A percentile compares a stretch with the other conserved stretches of the same genome.
Evolutionary conservation across 441 rosid genomes (phyloP).

Genomic region (Corymbia citriodora): DNA sequence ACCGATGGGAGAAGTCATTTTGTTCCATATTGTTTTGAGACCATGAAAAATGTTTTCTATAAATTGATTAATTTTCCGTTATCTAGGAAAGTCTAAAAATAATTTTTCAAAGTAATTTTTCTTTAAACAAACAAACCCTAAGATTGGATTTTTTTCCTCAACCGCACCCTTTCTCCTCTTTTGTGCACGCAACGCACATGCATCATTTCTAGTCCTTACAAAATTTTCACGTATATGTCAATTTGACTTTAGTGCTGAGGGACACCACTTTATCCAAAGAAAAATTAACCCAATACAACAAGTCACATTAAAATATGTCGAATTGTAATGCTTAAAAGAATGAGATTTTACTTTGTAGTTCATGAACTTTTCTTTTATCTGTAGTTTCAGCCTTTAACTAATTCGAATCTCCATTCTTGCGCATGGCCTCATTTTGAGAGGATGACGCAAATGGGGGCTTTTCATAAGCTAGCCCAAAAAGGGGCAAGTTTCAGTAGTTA

Average conservation of each 20-base stretch:
- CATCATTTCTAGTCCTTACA: not conserved
- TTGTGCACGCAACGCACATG: not conserved
- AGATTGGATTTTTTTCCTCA: not conserved
- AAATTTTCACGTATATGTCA: too few species aligned
- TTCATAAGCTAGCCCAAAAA: not conserved
- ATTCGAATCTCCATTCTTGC: not conserved
- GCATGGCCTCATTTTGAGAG: not conserved
- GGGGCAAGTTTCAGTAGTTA: not conserved
- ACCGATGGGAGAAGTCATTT: too few species aligned
- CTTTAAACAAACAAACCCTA: too few species aligned
- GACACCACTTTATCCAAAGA: not conserved
- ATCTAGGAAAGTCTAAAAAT: not conserved
- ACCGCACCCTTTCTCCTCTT: not conserved
- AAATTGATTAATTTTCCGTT: rapidly evolving
- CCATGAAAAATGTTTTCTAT: too few species aligned
- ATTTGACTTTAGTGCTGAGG: not conserved
- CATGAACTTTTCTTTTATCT: not conserved
- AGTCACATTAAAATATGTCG: not conserved
- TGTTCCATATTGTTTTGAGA: rapidly evolving
- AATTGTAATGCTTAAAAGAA: not conserved
- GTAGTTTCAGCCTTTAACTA: not conserved
- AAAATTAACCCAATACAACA: not conserved
- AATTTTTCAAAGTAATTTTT: too few species aligned
- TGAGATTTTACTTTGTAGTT: not conserved
- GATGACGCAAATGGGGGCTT: not conserved